phyloP scores from a whole-genome alignment of 768 basidiomycete genomes.

The Leccinum arenicola region DNA sequence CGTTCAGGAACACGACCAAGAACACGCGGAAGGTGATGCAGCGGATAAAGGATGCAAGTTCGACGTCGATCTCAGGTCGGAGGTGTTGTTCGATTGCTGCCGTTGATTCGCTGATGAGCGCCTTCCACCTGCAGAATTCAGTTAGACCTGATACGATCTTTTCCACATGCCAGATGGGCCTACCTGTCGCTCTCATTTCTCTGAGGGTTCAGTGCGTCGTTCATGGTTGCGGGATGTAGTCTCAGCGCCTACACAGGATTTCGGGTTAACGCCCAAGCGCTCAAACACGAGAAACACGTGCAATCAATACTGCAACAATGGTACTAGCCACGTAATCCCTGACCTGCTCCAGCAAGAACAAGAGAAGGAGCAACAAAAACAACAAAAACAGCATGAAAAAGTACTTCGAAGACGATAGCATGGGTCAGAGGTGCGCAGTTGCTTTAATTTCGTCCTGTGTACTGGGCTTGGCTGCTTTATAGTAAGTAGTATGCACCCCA shows the following conservation, averaged over 20 bases:
- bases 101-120: slow-evolving; percentile 13
- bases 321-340: not conserved
- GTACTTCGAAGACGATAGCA: slow-evolving; percentile 6
- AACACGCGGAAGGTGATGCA: slow-evolving; percentile 42
- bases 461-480: slow-evolving; percentile 9
- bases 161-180: not conserved
- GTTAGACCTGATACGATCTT: slow-evolving; percentile 1
- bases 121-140: slow-evolving; percentile 13
- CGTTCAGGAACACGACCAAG: slow-evolving; percentile 40
- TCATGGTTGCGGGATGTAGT: slow-evolving; percentile 10
- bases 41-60: slow-evolving; percentile 43
- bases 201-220: not conserved
- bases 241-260: slow-evolving; percentile 5
- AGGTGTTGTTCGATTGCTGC: slow-evolving; percentile 12
- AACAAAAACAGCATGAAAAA: slow-evolving; percentile 21
- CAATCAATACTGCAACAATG: not conserved
- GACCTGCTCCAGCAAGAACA: not conserved
- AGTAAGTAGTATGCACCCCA: slow-evolving; percentile 1
- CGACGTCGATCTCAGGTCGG: slow-evolving; percentile 8
- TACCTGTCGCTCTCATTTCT: slow-evolving; percentile 17
- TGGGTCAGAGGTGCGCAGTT: slow-evolving; percentile 7
- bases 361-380: not conserved
- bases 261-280: slow-evolving; percentile 7
- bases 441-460: not conserved
- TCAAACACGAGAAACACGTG: slow-evolving; percentile 17